Evolutionary conservation across 495 filamentous ascomycete genomes (phyloP).

Genomic region (Penicillium manginii): DNA sequence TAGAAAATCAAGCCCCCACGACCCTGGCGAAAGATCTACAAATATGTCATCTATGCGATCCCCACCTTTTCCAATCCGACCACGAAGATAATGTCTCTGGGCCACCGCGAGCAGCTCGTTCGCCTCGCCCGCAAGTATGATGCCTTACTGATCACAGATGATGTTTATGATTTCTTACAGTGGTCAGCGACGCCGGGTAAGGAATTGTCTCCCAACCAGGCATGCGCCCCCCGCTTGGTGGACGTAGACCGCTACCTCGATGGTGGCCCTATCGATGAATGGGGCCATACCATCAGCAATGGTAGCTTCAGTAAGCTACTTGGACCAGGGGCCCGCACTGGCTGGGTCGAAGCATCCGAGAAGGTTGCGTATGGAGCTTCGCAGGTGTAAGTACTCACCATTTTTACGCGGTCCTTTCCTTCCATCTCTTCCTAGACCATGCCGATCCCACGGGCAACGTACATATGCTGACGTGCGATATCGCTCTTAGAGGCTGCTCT

Average conservation of each 20-base stretch:
- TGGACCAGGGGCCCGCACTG: slow-evolving; percentile 77
- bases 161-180: slow-evolving; percentile 89
- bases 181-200: slow-evolving; percentile 55
- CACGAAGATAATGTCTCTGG: slow-evolving; percentile 69
- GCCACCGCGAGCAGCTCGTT: slow-evolving; percentile 64
- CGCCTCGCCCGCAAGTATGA: slow-evolving; percentile 71
- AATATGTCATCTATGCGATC: slow-evolving; percentile 81
- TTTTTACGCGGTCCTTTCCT: too few species aligned
- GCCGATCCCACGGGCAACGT: neutral
- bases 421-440: neutral
- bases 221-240: slow-evolving; percentile 68
- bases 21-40: slow-evolving; percentile 70
- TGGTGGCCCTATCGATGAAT: slow-evolving; percentile 57
- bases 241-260: slow-evolving; percentile 73
- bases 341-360: slow-evolving; percentile 77
- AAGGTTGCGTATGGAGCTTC: slow-evolving; percentile 69
- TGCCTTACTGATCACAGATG: slow-evolving; percentile 80
- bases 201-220: slow-evolving; percentile 35
- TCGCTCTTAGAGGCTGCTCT: slow-evolving; percentile 58
- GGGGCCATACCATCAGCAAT: slow-evolving; percentile 79
- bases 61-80: slow-evolving; percentile 85
- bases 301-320: slow-evolving; percentile 84
- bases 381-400: slow-evolving; percentile 55
- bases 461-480: slow-evolving; percentile 11
- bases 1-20: slow-evolving; percentile 45